Evolutionary conservation across 2,329 filamentous ascomycete genomes (phyloP), one percentile per base, ranked within the genome.

Genomic region (Eutypa lata): DNA sequence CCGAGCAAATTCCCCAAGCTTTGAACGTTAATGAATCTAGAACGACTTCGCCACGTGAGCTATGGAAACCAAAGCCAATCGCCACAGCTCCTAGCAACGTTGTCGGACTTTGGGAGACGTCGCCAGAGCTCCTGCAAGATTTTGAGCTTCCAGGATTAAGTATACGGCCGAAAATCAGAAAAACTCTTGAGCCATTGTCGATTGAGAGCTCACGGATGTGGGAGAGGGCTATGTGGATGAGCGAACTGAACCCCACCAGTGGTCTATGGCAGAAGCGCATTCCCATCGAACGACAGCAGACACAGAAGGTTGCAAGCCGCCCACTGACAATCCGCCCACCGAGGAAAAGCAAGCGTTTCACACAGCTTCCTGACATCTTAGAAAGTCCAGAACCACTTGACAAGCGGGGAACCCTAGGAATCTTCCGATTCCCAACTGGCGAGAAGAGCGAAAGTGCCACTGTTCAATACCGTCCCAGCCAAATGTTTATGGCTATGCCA

Each of bases 391-490:
- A 80, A 61, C 83, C 82, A 35, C 70, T 87, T 4, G 73, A 84
- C 63, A 82, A 80, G 67, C 74, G 77, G 42, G 81, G 76, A 13
- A 85, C 82, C 11, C 73, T 87, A 18, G 84, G 83, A 5, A 81
- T 87, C 60, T 87, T 85, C 70, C 81, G 84, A 60, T 86, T 86
- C 58, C 82, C 84, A 2, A 86, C 82, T 81, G 84, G 84, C 14
- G 83, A 86, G 68, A 79, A 70, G 60, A 86, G 83, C 19, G 82
- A 86, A 65, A 76, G 75, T 50, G 77, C 78, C 10, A 78, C 68
- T 26, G 65, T 77, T 51, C 73, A 73, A 57, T 66, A 68, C 51
- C 67, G 66, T 8, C 69, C 66, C 33, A 66, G 55, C 44, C 66
- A 69, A 55, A 68, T 68, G 57, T 70, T 71, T 50, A 74, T 73